phyloP scores from a whole-genome alignment of 1,284 basidiomycete species.

The Rhodotorula sp. region DNA sequence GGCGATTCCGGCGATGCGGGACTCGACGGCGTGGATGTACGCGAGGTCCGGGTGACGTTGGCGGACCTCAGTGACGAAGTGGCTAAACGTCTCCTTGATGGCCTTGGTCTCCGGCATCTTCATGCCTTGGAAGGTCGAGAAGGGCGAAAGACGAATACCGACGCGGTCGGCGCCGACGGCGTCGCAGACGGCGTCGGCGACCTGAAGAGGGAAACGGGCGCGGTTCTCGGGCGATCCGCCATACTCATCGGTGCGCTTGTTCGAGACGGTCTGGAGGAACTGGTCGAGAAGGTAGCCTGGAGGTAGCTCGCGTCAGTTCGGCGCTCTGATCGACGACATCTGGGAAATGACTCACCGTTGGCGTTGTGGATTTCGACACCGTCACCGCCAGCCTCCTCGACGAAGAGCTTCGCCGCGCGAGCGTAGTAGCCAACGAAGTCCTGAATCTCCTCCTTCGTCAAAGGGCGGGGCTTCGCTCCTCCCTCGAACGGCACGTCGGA shows the following conservation, averaged over 20 bases:
- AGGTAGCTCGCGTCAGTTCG: neutral
- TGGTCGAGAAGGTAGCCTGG: conserved; percentile 58
- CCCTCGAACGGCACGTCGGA: conserved; percentile 52
- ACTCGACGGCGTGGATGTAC: conserved; percentile 57
- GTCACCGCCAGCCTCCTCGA: conserved; percentile 61
- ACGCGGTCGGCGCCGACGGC: conserved; percentile 57
- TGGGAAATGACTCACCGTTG: conserved; percentile 58
- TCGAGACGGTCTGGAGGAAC: conserved; percentile 53
- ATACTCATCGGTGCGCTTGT: conserved; percentile 61
- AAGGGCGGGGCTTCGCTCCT: conserved; percentile 42
- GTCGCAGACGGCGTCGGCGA: conserved; percentile 54
- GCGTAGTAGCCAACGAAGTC: conserved; percentile 55
- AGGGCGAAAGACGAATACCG: conserved; percentile 60
- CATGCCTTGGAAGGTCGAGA: conserved; percentile 35
- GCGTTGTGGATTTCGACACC: conserved; percentile 66
- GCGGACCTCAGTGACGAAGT: conserved; percentile 44
- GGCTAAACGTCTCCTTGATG: conserved; percentile 48
- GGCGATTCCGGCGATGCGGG: conserved; percentile 35
- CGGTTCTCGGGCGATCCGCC: conserved; percentile 61
- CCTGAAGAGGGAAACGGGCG: conserved; percentile 56
- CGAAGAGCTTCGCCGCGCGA: conserved; percentile 56
- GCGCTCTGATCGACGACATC: conserved; percentile 47
- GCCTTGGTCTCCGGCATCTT: conserved; percentile 23
- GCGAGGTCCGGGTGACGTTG: conserved; percentile 54
- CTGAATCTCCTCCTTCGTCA: conserved; percentile 43